Evolutionary conservation across 129 eudicot species (phyloP), one percentile per base, ranked within the genome.

Genomic region (Flaveria sonorensis): DNA sequence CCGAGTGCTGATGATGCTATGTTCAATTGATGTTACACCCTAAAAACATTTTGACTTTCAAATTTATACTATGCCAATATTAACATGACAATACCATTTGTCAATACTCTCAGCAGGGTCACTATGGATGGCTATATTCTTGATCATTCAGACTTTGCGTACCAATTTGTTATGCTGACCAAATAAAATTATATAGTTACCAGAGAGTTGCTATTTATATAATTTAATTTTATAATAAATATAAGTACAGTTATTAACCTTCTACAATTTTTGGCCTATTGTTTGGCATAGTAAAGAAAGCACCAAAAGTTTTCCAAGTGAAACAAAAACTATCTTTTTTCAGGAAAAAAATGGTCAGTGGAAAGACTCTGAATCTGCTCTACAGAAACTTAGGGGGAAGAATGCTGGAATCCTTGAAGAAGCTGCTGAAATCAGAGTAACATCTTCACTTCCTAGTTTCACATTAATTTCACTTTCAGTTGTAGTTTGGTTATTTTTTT

Each of bases 361-460:
- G 89, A 77, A 86, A 74, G 93, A 84, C 46, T 78, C 79, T 52
- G 92, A 84, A 73, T 81, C 81, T 69, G 82, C 96, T 79, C 79
- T 94, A 61, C 90, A 81, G 61, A 53, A 81, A 78, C 96, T 90
- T 63, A 83, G 96, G 74, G 98, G 98, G 48, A 47, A 82, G 68
- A 81, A 85, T 53, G 88, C 88, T 10, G 75, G 88, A 45, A 85
- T 92, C 55, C 76, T 80, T 7, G 81, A 63, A 57, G 98, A 89
- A 83, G 91, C 93, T 28, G 86, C 86, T 71, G 93, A 88, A 77
- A 92, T 92, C 51, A 83, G 83, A 83, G 98, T 86, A 87, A 85
- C 36, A 1, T 48, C 42, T 78, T 64, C 51, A 68, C 64, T 36
- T 9, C 1, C 48, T 40, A 28, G 68, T 65, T 51, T 61, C 19